Evolutionary conservation across 2,329 filamentous ascomycete species (phyloP).

Genomic region (Escovopsis weberi): DNA sequence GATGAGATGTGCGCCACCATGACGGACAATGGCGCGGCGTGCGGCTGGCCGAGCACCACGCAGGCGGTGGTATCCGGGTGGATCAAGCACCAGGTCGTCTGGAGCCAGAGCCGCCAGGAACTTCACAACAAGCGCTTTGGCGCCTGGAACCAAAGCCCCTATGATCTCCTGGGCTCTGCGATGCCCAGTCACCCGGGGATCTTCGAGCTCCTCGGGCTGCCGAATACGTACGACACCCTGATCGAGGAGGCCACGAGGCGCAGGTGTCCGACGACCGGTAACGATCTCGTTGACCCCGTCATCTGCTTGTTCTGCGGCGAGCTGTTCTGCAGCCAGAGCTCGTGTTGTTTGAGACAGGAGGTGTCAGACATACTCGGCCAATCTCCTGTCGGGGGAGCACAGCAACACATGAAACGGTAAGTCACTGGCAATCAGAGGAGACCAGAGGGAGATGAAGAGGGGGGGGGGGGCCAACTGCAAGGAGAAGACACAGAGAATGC

Average conservation of each 20-base stretch:
- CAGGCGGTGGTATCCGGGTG: slow-evolving; percentile 46
- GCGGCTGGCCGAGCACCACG: slow-evolving; percentile 35
- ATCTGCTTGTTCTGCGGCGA: slow-evolving; percentile 91
- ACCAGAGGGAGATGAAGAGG: background rate
- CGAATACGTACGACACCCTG: slow-evolving; percentile 79
- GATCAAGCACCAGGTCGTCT: slow-evolving; percentile 49
- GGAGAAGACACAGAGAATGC: background rate
- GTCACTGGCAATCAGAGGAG: slow-evolving; percentile 19
- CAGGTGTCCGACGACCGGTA: slow-evolving; percentile 77
- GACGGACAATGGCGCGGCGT: slow-evolving; percentile 27
- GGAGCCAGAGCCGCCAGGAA: slow-evolving; percentile 17
- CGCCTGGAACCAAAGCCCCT: slow-evolving; percentile 19
- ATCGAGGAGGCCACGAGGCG: slow-evolving; percentile 82
- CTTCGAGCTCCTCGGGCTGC: slow-evolving; percentile 84
- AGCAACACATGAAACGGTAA: slow-evolving; percentile 78
- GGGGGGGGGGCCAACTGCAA: background rate
- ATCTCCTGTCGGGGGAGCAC: slow-evolving; percentile 59
- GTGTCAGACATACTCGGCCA: slow-evolving; percentile 22
- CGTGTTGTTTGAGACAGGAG: slow-evolving; percentile 67
- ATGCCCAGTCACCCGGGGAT: slow-evolving; percentile 70
- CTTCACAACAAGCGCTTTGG: slow-evolving; percentile 10
- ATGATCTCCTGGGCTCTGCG: slow-evolving; percentile 25
- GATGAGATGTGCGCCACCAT: slow-evolving; percentile 59
- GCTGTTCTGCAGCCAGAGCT: slow-evolving; percentile 90
- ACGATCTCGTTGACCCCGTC: slow-evolving; percentile 79